A percentile compares a stretch with the other conserved stretches of the same genome.
Evolutionary conservation across 2,329 filamentous ascomycete species (phyloP).

Genomic region (Monilinia laxa): DNA sequence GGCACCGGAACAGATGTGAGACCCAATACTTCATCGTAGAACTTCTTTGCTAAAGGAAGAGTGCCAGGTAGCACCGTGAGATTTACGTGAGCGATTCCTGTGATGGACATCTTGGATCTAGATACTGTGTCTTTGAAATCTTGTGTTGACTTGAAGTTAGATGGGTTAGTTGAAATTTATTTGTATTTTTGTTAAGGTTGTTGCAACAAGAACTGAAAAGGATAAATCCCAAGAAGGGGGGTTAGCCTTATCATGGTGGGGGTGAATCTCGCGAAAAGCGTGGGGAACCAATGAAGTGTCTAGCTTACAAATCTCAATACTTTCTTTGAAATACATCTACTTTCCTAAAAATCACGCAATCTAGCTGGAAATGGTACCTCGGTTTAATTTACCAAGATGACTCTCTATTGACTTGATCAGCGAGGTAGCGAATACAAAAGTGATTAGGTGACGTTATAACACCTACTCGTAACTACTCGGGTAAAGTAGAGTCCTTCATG

Average conservation of each 20-base stretch:
- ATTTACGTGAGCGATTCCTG: slow-evolving; percentile 57
- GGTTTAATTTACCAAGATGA: too few species aligned
- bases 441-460: neutral
- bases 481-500: too few species aligned
- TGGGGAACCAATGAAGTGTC: neutral
- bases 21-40: slow-evolving; percentile 57
- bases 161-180: neutral
- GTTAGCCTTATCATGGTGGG: neutral
- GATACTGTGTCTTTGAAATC: too few species aligned
- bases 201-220: neutral
- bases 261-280: neutral
- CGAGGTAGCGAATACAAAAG: neutral
- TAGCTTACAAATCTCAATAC: slow-evolving; percentile 1
- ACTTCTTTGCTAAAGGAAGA: slow-evolving; percentile 51
- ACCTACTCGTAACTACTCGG: too few species aligned
- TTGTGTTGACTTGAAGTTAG: neutral
- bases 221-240: neutral
- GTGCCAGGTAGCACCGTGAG: slow-evolving; percentile 56
- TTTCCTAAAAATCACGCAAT: slow-evolving; percentile 3
- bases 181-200: neutral
- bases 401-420: neutral
- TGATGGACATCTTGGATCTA: slow-evolving; percentile 42
- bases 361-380: neutral
- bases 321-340: slow-evolving; percentile 1
- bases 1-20: slow-evolving; percentile 55